Percentiles rank a stretch among this genome's conserved stretches.
Conservation (phyloP, 257 asterid species). For the Salvia hispanica region DNA sequence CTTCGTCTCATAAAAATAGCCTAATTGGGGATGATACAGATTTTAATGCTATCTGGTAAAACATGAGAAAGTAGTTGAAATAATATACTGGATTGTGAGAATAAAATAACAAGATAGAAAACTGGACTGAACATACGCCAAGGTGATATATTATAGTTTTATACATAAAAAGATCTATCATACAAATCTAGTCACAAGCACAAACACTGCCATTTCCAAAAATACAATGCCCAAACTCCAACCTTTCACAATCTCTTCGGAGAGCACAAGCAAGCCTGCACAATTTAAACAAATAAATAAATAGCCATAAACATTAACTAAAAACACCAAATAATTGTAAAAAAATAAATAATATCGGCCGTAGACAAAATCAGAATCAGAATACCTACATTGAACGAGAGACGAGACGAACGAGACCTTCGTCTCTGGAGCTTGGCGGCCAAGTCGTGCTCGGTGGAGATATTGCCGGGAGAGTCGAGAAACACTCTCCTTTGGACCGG, state of each 20-base stretch:
- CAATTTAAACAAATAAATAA: background rate
- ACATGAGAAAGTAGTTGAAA: no score
- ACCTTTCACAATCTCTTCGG: conserved; percentile 57
- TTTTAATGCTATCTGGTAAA: no score
- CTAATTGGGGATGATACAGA: no score
- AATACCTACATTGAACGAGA: conserved; percentile 57
- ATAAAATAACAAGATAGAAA: background rate
- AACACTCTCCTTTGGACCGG: conserved; percentile 64
- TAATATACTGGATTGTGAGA: no score
- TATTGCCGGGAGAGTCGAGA: conserved; percentile 53
- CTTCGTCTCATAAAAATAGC: no score
- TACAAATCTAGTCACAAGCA: conserved; percentile 12
- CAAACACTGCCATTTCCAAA: background rate
- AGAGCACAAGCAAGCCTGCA: conserved; percentile 83
- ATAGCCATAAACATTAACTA: background rate
- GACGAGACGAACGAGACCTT: conserved; percentile 47
- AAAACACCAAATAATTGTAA: background rate
- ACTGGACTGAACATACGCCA: no score
- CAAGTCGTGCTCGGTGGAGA: conserved; percentile 51
- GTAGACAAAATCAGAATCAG: background rate
- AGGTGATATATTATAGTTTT: no score
- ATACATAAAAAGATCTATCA: background rate
- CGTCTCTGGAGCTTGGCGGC: conserved; percentile 49
- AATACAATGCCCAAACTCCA: background rate
- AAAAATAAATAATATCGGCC: no score